phyloP scores from a whole-genome alignment of 1,139 yeast genomes.

The Suhomyces chickasaworum region DNA sequence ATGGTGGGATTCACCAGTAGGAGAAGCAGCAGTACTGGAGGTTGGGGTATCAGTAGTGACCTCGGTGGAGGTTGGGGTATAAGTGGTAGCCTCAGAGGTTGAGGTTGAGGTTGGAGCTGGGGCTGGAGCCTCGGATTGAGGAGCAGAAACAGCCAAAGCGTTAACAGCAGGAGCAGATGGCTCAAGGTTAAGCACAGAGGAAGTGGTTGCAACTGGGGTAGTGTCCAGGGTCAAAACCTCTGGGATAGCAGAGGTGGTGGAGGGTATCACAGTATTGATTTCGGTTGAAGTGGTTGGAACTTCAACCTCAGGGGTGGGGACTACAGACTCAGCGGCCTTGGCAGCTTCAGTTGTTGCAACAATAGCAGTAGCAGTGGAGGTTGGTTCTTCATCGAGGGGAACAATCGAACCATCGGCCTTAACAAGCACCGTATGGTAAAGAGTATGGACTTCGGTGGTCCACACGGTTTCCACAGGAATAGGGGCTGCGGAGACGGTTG shows the following conservation, averaged over 20 bases:
- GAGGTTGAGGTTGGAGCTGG: too few species aligned
- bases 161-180: not conserved
- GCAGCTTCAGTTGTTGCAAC: slow-evolving; percentile 10
- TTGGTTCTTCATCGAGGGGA: slow-evolving; percentile 3
- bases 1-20: slow-evolving; percentile 24
- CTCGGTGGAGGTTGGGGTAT: slow-evolving; percentile 3
- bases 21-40: slow-evolving; percentile 18
- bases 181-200: slow-evolving; percentile 5
- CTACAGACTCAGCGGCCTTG: slow-evolving; percentile 9
- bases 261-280: not conserved
- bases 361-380: slow-evolving; percentile 5
- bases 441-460: slow-evolving; percentile 13
- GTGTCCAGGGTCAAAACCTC: slow-evolving; percentile 3
- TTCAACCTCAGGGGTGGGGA: slow-evolving; percentile 3
- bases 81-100: slow-evolving; percentile 1
- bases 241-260: not conserved
- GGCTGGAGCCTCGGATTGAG: not conserved
- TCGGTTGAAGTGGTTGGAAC: not conserved
- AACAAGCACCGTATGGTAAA: slow-evolving; percentile 20
- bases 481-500: slow-evolving; percentile 25
- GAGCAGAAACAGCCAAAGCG: slow-evolving; percentile 1
- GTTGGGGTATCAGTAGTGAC: slow-evolving; percentile 12
- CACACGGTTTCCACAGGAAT: slow-evolving; percentile 21
- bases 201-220: slow-evolving; percentile 8
- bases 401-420: slow-evolving; percentile 5